Conservation (phyloP, 768 basidiomycete species). For the Termitomyces titanicus region DNA sequence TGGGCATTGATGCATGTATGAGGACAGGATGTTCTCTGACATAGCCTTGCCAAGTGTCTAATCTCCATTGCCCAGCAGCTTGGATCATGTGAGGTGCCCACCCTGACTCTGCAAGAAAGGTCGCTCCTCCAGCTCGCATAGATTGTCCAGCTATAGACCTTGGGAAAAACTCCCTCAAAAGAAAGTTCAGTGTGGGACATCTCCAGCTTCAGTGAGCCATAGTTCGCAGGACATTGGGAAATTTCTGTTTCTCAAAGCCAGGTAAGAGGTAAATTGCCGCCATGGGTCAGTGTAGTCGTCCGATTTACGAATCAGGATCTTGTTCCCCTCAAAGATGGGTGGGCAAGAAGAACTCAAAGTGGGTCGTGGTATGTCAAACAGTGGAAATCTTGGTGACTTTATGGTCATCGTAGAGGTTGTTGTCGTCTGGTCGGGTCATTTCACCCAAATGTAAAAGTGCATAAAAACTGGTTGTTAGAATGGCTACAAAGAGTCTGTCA, state of each 20-base stretch:
- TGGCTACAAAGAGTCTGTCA: neutral
- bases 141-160: too few species aligned
- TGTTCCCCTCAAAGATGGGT: neutral
- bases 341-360: neutral
- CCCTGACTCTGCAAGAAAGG: neutral
- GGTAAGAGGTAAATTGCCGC: neutral
- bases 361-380: neutral
- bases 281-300: neutral
- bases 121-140: neutral
- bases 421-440: neutral
- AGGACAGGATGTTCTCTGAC: neutral
- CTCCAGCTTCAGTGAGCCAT: too few species aligned
- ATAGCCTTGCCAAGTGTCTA: neutral
- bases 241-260: neutral
- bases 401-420: neutral
- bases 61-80: neutral
- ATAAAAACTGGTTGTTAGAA: neutral
- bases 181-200: too few species aligned
- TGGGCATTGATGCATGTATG: too few species aligned
- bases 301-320: accelerated
- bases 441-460: neutral
- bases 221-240: neutral
- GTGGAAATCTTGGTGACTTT: neutral
- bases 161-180: too few species aligned
- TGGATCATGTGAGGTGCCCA: neutral